Evolutionary conservation across 495 filamentous ascomycete genomes (phyloP).

Genomic region (Xylaria longipes): DNA sequence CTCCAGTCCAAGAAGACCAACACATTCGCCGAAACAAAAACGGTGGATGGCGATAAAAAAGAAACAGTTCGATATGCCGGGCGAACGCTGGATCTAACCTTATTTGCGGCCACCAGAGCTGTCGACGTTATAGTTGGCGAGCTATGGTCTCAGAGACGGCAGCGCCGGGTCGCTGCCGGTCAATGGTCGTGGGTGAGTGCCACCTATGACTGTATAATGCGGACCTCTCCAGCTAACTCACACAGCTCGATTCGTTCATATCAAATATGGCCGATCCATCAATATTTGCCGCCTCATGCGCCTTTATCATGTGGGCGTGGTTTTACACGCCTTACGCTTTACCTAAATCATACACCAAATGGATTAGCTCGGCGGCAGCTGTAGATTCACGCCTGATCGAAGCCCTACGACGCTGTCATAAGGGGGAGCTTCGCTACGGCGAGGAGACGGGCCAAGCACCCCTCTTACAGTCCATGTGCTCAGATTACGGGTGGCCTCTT

Average conservation of each 20-base stretch:
- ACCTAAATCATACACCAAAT: slow-evolving; percentile 80
- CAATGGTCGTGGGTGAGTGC: slow-evolving; percentile 55
- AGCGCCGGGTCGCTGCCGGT: slow-evolving; percentile 42
- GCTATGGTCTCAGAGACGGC: slow-evolving; percentile 63
- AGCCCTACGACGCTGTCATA: slow-evolving; percentile 70
- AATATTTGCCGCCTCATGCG: slow-evolving; percentile 76
- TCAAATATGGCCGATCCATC: slow-evolving; percentile 67
- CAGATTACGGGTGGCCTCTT: slow-evolving; percentile 71
- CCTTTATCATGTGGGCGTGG: slow-evolving; percentile 92
- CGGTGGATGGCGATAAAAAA: slow-evolving; percentile 33
- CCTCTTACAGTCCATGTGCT: slow-evolving; percentile 76
- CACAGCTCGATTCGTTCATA: slow-evolving; percentile 54
- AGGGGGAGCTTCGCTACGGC: slow-evolving; percentile 74
- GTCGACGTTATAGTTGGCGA: slow-evolving; percentile 73
- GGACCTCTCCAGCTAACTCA: slow-evolving; percentile 27
- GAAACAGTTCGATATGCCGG: slow-evolving; percentile 63
- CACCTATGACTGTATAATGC: background rate
- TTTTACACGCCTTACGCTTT: slow-evolving; percentile 75
- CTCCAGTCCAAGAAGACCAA: slow-evolving; percentile 54
- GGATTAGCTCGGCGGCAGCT: slow-evolving; percentile 80
- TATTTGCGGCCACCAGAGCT: slow-evolving; percentile 79
- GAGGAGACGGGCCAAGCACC: slow-evolving; percentile 76
- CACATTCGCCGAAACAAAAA: slow-evolving; percentile 45
- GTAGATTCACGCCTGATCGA: slow-evolving; percentile 81
- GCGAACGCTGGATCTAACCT: slow-evolving; percentile 83